A percentile compares a stretch with the other conserved stretches of the same genome.
Conservation (phyloP, 1,284 basidiomycete species). For the Sanghuangporus baumii region DNA sequence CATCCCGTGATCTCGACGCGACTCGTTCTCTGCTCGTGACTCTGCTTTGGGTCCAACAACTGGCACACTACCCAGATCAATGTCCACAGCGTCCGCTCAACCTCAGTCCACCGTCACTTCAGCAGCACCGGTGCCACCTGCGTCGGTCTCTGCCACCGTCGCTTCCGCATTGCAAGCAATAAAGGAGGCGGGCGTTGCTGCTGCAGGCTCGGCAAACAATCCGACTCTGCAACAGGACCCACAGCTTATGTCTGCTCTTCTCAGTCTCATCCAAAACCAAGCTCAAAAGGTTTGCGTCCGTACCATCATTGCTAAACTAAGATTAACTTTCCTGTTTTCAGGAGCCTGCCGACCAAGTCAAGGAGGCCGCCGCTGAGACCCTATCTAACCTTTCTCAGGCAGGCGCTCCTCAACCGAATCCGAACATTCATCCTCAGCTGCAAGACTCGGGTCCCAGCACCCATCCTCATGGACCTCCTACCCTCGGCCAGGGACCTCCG, state of each 20-base stretch:
- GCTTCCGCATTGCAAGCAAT: slow-evolving; percentile 10
- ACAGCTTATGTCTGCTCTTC: slow-evolving; percentile 5
- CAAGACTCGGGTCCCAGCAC: slow-evolving; percentile 18
- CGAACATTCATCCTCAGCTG: slow-evolving; percentile 18
- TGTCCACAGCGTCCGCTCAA: background rate
- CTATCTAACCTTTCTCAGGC: slow-evolving; percentile 56
- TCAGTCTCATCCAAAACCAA: slow-evolving; percentile 6
- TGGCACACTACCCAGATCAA: background rate
- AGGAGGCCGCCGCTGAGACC: slow-evolving; percentile 58
- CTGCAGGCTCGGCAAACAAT: background rate
- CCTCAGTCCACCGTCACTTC: background rate
- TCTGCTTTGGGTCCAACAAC: background rate
- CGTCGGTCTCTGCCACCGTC: slow-evolving; percentile 4
- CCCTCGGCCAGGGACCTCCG: slow-evolving; percentile 8
- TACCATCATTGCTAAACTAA: background rate
- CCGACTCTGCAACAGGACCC: slow-evolving; percentile 1
- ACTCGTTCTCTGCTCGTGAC: background rate
- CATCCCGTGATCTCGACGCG: slow-evolving; percentile 15
- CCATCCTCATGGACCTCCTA: slow-evolving; percentile 17
- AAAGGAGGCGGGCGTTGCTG: slow-evolving; percentile 7
- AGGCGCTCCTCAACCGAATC: slow-evolving; percentile 23
- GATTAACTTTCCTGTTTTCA: background rate
- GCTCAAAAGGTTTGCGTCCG: background rate
- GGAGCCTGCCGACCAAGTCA: slow-evolving; percentile 37
- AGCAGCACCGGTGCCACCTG: background rate